These are phyloP conservation scores for Podosphaera aphanis DNA, from an alignment of 2,329 filamentous ascomycete species.

Conservation along the genomic window DNA sequence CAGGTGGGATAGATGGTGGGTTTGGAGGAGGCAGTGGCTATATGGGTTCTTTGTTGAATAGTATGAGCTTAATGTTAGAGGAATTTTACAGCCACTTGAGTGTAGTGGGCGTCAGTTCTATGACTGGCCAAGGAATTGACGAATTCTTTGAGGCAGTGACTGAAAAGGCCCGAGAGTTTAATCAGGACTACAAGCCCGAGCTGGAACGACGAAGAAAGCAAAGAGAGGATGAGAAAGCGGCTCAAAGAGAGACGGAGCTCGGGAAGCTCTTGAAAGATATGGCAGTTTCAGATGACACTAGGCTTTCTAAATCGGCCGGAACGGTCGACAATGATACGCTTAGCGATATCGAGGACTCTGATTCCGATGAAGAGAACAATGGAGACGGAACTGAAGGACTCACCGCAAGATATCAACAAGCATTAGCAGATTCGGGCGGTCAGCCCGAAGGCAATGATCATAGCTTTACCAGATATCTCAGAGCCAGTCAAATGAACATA, in stretches of 20 bases:
- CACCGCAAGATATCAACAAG: slow-evolving; percentile 53
- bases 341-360: slow-evolving; percentile 20
- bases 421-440: slow-evolving; percentile 32
- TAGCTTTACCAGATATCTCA: slow-evolving; percentile 16
- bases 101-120: slow-evolving; percentile 79
- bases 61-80: slow-evolving; percentile 91
- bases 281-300: slow-evolving; percentile 26
- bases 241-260: slow-evolving; percentile 54
- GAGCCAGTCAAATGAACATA: slow-evolving; percentile 15
- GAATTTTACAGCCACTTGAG: slow-evolving; percentile 91
- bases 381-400: slow-evolving; percentile 34
- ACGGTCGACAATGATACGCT: slow-evolving; percentile 17
- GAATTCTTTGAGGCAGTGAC: slow-evolving; percentile 83
- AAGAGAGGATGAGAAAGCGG: slow-evolving; percentile 51
- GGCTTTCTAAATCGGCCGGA: slow-evolving; percentile 14
- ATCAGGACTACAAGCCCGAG: slow-evolving; percentile 76
- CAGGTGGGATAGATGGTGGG: slow-evolving; percentile 45
- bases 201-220: slow-evolving; percentile 55
- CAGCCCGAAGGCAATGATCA: slow-evolving; percentile 13
- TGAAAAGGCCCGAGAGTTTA: slow-evolving; percentile 71
- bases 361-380: slow-evolving; percentile 28
- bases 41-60: slow-evolving; percentile 88
- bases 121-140: slow-evolving; percentile 75
- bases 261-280: slow-evolving; percentile 91
- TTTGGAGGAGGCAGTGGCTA: slow-evolving; percentile 62